Evolutionary conservation across 2,329 filamentous ascomycete species (phyloP).

Genomic region (Aspergillus novoparasiticus): DNA sequence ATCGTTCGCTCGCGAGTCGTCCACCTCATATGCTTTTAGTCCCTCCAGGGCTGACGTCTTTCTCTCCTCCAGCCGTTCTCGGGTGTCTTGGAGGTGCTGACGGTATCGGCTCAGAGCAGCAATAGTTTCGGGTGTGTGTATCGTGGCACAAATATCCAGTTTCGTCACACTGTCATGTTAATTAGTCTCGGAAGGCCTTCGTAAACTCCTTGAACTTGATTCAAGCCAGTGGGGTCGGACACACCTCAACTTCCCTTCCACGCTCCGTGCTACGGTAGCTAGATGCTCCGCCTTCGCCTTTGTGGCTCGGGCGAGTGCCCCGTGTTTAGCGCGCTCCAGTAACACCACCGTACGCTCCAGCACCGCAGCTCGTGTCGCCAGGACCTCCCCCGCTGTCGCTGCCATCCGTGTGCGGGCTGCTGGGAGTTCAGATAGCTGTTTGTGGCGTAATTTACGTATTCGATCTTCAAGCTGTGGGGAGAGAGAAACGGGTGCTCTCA

Average conservation of each 20-base stretch:
- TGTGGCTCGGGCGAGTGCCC: slow-evolving; percentile 36
- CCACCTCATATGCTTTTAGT: slow-evolving; percentile 38
- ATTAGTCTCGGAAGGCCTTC: background rate
- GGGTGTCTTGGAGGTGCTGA: slow-evolving; percentile 34
- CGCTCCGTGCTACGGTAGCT: slow-evolving; percentile 38
- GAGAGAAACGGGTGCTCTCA: slow-evolving; percentile 19
- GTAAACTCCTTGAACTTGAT: background rate
- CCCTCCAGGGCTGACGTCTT: slow-evolving; percentile 32
- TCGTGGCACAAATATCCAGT: slow-evolving; percentile 37
- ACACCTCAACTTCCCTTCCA: slow-evolving; percentile 43
- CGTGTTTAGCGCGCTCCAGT: slow-evolving; percentile 45
- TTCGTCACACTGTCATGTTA: slow-evolving; percentile 36
- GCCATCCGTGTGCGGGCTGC: slow-evolving; percentile 37
- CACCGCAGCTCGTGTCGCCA: slow-evolving; percentile 34
- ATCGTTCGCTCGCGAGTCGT: slow-evolving; percentile 20
- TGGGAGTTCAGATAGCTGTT: slow-evolving; percentile 38
- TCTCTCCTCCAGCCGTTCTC: slow-evolving; percentile 33
- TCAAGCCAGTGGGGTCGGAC: slow-evolving; percentile 10
- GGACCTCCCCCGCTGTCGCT: slow-evolving; percentile 36
- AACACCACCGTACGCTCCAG: slow-evolving; percentile 42
- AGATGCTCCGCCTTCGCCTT: slow-evolving; percentile 45
- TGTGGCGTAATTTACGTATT: slow-evolving; percentile 29
- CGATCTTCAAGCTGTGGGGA: slow-evolving; percentile 32
- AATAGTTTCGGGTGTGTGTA: slow-evolving; percentile 42
- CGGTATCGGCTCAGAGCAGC: slow-evolving; percentile 37